Base-by-base conservation (phyloP, 768 basidiomycete genomes). In the Mycena chlorophos region DNA sequence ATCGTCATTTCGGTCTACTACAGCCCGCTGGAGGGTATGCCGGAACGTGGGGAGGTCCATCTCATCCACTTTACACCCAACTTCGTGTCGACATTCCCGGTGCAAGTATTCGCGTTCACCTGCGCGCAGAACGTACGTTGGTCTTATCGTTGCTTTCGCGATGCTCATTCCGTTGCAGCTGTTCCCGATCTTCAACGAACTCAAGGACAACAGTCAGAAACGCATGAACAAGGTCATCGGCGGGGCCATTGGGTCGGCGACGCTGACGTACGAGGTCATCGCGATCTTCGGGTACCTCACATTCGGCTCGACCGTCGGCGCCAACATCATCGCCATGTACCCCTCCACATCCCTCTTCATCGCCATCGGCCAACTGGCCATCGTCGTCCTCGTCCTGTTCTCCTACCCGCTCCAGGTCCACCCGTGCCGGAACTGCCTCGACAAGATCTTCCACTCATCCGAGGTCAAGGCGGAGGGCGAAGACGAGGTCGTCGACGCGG, bases 321-420 rank as follows among this genome's bases (percentile, higher is more conserved):
- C 88, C 34, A 97, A 98, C 72, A 89, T 98, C 63, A 91, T 98
- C 61, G 92, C 91, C 22, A 97, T 96, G 91, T 94, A 93, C 65
- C 90, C 90, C 3, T 82, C 86, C 5, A 94, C 91, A 0, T 93
- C 94, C 31, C 73, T 94, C 38, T 93, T 97, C 72, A 89, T 99
- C 62, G 94, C 96, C 27, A 65, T 95, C 55, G 95, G 96, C 10
- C 92, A 97, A 65, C 73, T 96, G 10, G 97, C 94, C 12, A 96
- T 99, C 68, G 89, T 93, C 31, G 74, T 91, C 43, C 80, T 96
- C 25, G 94, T 98, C 54, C 74, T 93, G 53, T 92, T 96, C 65
- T 94, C 91, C 17, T 96, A 99, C 70, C 95, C 97, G 0, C 69
- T 99, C 50, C 97, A 98, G 72, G 87, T 96, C 4, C 89, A 94